Evolutionary conservation across 2,329 filamentous ascomycete species (phyloP), one percentile per base, ranked within the genome.

Genomic region (Aspergillus sergii): DNA sequence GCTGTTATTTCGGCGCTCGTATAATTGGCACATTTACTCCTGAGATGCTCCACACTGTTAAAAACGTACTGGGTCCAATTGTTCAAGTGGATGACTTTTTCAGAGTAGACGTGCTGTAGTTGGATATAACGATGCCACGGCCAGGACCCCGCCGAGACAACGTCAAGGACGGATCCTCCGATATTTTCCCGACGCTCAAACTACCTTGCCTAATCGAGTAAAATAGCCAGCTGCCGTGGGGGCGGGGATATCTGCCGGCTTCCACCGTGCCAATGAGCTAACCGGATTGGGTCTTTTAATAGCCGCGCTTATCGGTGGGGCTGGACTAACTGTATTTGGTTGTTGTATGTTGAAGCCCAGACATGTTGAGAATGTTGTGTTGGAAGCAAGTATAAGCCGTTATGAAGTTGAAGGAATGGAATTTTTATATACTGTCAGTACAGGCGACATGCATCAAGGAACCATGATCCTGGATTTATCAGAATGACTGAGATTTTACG

Each of bases 331-430:
- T n/a, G 16, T n/a, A 9, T n/a, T 41, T n/a, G 39, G 39, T 9
- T 36, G 5, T 0, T 36, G 3, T 36, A 14, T 36, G 2, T 6
- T 6, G 26, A 5, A 28, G n/a, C 23, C 4, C 3, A 26, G 23
- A 7, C 1, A 28, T 28, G 7, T 28, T 28, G 26, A 28, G 6
- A 7, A 28, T 28, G 26, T 28, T 8, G 26, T 28, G 26, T 28
- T 28, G 5, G 14, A 14, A 36, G 9, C 6, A 36, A 16, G 34
- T 16, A 36, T 36, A 34, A 3, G 14, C 34, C 14, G 34, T 34
- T 11, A 11, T 4, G 0, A 4, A 34, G 10, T 34, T 34, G 10
- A 3, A 36, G 6, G 1, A 36, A 16, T 14, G 14, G 2, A 0
- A 2, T 1, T 36, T 36, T 36, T 36, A 7, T 16, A 8, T 36